Evolutionary conservation across 1,284 basidiomycete species (phyloP), one percentile per base, ranked within the genome.

Genomic region (Cutaneotrichosporon cyanovorans): DNA sequence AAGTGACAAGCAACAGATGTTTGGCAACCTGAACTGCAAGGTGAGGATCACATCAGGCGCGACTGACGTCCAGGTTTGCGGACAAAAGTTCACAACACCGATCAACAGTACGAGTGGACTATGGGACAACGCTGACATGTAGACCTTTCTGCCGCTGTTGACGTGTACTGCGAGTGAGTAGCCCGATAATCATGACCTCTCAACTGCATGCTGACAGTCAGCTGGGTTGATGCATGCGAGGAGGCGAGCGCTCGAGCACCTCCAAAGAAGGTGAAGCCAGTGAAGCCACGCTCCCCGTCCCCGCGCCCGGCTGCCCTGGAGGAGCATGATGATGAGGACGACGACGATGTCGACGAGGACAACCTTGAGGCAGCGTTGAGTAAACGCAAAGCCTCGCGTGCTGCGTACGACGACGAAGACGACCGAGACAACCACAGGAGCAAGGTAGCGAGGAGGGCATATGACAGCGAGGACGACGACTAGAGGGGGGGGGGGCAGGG

Each of bases 301-400:
- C 37, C 38, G 6, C n/a, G 25, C 31, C 53, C 40, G 43, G 52
- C 36, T 20, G 57, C 47, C 30, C 46, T 53, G 14, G 43, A 44
- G 65, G 77, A 82, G 23, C 37, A 35, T 15, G 48, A 40, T 25
- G 83, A 80, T 21, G 84, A 86, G 55, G 75, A 75, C n/a, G 48
- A 54, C 19, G 63, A 65, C 4, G 83, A 85, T 34, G 78, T 78
- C 31, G 81, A 85, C 50, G 82, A 75, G 22, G 79, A 85, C 63
- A 84, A 87, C 45, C 22, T 41, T 37, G 33, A 38, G 22, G 1
- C 46, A 30, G 15, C 20, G 16, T 33, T 30, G 25, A 32, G 46
- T 14, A 40, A 40, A 23, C 43, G 37, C 36, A 40, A 43, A 33
- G 31, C 40, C 10, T 19, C 42, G 40, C 51, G 50, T 21, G 50